Evolutionary conservation across 192 early-diverging fungal genomes (phyloP).

Genomic region (Phycomyces blakesleeanus): DNA sequence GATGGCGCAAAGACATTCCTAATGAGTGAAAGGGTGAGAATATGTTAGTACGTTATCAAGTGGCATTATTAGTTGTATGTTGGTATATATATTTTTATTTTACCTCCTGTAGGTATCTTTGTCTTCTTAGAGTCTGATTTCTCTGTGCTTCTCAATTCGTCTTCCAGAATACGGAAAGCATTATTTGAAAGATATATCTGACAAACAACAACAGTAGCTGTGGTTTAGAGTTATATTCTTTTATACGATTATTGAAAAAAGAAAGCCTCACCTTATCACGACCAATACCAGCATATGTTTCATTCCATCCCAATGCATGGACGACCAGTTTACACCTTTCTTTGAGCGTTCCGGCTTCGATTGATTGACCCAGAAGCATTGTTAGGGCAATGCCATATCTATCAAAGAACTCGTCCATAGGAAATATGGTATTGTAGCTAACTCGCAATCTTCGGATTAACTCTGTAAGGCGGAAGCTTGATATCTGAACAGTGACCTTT

Average conservation of each 20-base stretch:
- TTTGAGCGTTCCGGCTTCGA: conserved; percentile 16
- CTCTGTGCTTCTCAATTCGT: conserved; percentile 68
- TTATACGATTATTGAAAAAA: background rate
- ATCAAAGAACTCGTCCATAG: conserved; percentile 75
- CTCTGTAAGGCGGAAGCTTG: conserved; percentile 57
- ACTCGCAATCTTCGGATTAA: conserved; percentile 61
- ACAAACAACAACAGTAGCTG: too few species aligned
- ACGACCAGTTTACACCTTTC: conserved; percentile 36
- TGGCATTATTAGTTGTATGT: background rate
- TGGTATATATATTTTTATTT: background rate
- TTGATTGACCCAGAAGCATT: conserved; percentile 23
- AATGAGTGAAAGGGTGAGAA: background rate
- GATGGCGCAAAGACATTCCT: conserved; percentile 4
- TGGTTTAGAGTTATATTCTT: too few species aligned
- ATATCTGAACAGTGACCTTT: conserved; percentile 65
- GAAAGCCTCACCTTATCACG: conserved; percentile 11
- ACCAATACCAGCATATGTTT: conserved; percentile 4
- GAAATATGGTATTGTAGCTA: conserved; percentile 71
- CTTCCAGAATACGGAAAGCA: conserved; percentile 83
- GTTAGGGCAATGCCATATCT: conserved; percentile 61
- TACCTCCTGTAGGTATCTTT: conserved; percentile 5
- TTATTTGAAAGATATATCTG: conserved; percentile 70
- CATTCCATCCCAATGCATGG: conserved; percentile 21
- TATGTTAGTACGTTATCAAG: background rate
- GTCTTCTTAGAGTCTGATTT: conserved; percentile 42